These are phyloP conservation scores for Daldinia eschscholtzii DNA, from an alignment of 2,329 filamentous ascomycete genomes.

Conservation along the genomic window DNA sequence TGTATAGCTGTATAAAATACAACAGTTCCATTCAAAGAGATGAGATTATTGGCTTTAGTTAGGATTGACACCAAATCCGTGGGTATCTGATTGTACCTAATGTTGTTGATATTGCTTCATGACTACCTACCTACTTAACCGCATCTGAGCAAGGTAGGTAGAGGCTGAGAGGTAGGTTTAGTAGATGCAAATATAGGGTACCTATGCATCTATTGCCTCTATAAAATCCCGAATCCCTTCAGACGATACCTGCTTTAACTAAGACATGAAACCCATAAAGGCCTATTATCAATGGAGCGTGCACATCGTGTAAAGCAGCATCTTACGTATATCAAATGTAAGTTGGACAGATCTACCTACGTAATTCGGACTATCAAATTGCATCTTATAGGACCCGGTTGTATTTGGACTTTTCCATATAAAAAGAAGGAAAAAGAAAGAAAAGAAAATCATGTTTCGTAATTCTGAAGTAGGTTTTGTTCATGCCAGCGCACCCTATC, in stretches of 20 bases:
- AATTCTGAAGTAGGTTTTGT: constrained; percentile 8
- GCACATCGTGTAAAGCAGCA: too few species aligned
- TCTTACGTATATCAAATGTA: too few species aligned
- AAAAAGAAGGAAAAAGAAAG: neutral
- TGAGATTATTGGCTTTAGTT: neutral
- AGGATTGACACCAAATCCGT: neutral
- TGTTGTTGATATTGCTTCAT: neutral
- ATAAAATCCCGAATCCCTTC: neutral
- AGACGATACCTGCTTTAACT: too few species aligned
- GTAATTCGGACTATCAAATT: neutral
- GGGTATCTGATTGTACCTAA: neutral
- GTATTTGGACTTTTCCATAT: neutral
- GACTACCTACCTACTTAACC: neutral
- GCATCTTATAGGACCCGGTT: neutral
- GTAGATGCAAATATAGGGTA: neutral
- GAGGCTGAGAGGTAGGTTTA: too few species aligned
- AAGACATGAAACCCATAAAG: too few species aligned
- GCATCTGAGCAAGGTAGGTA: neutral
- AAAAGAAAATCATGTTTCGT: neutral
- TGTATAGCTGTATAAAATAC: constrained; percentile 53
- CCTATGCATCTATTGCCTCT: neutral
- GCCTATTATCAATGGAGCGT: too few species aligned
- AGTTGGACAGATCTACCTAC: neutral
- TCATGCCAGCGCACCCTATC: neutral
- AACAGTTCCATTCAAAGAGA: constrained; percentile 31